Base-by-base conservation (phyloP, 2,329 filamentous ascomycete species). In the Ophiostoma quercus region DNA sequence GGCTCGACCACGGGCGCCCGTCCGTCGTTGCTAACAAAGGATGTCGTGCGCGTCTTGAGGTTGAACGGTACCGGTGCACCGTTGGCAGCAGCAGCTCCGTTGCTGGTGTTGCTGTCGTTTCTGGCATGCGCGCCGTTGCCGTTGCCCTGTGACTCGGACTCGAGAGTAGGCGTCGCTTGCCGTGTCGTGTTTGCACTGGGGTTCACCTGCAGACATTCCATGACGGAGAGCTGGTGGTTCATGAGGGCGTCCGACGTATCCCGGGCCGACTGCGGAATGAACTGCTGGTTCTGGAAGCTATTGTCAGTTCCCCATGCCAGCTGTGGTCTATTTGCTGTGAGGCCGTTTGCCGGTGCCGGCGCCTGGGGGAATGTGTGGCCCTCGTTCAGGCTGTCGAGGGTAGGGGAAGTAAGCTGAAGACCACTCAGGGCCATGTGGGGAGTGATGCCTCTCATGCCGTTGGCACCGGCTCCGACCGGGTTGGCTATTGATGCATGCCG, bases 121-220 rank as follows among this genome's bases (percentile, higher is more conserved):
- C 43, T 47, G 43, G 16, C 43, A 47, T 19, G 43, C 5, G 16
- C 16, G 68, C 69, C 76, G 75, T 57, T 29, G n/a, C n/a, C 41
- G 73, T 74, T 43, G n/a, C 22, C 43, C 6, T 54, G 75, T 7
- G 14, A 5, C 16, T 67, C 39, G 22, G 41, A 12, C 22, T 51
- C 67, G 3, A 41, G 37, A 11, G 77, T 75, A 2, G 88, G 88
- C 71, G 85, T 90, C 5, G 86, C 82, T 2, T 85, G 82, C 29
- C 84, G 82, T 7, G 88, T 90, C 67, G 84, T 87, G 6, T 83
- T 81, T 8, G 84, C 84, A 75, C 88, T 91, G 66, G 80, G 82
- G 74, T 81, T 85, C 22, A 83, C 80, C 73, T 86, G 81, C 51
- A 91, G 79, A 73, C 87, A 86, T 67, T 83, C 81, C 65, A 91